Percentiles rank a stretch among this genome's conserved stretches.
Conservation (phyloP, 176 grass and related monocot genomes). For the Avena atlantica region DNA sequence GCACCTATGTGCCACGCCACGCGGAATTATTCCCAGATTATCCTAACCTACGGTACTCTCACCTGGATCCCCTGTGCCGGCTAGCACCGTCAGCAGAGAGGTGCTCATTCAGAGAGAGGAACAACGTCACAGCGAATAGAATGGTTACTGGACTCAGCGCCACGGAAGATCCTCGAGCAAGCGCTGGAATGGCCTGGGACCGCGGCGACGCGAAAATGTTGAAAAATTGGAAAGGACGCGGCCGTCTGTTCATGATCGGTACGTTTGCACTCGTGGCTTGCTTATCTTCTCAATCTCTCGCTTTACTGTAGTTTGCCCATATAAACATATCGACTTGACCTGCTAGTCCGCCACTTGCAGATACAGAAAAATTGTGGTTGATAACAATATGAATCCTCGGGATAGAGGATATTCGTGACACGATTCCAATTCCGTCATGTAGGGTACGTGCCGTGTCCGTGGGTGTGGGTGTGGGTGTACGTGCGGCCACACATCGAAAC, state of each 20-base stretch:
- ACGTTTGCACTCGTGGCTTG: not conserved
- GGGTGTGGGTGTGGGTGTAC: no score
- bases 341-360: not conserved
- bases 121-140: no score
- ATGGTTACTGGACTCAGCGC: no score
- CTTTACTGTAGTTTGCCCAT: not conserved
- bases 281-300: not conserved
- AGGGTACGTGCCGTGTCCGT: no score
- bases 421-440: no score
- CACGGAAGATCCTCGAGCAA: no score
- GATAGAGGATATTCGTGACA: no score
- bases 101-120: no score
- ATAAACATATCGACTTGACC: not conserved
- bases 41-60: not conserved
- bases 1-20: not conserved
- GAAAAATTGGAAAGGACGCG: not conserved
- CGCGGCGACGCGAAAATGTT: conserved; percentile 50
- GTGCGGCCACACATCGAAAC: no score
- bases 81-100: not conserved
- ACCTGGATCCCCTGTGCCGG: conserved; percentile 1
- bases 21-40: not conserved
- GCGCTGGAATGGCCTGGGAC: not conserved
- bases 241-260: not conserved
- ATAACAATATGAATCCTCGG: no score
- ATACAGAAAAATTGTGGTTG: no score